A percentile compares a stretch with the other conserved stretches of the same genome.
These are phyloP conservation scores for Fagopyrum esculentum DNA, from an alignment of 148 eudicot genomes.

Conservation along the genomic window DNA sequence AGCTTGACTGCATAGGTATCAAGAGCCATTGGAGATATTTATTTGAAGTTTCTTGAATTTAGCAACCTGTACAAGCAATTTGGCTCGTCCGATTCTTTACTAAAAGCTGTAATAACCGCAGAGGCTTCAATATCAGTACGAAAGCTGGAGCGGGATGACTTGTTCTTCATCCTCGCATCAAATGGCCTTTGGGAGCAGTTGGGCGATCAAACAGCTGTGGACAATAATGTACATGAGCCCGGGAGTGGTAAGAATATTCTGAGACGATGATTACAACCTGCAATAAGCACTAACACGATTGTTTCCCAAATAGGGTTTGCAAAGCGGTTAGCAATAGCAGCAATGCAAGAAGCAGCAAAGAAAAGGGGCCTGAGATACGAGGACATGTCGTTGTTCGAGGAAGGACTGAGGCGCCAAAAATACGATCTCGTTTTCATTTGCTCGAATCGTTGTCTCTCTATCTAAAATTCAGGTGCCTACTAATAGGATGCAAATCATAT, in stretches of 20 bases:
- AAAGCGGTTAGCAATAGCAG: slow-evolving; percentile 23
- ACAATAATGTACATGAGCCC: slow-evolving; percentile 40
- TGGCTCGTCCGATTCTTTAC: slow-evolving; percentile 37
- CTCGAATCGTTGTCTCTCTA: no score
- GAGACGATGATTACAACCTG: background rate
- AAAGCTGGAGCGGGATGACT: slow-evolving; percentile 36
- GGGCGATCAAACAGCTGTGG: slow-evolving; percentile 52
- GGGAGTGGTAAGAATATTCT: slow-evolving; percentile 30
- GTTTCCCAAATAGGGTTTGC: slow-evolving; percentile 24
- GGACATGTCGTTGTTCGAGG: slow-evolving; percentile 29
- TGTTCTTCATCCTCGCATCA: slow-evolving; percentile 58
- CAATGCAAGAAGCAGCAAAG: slow-evolving; percentile 24
- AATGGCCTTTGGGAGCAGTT: slow-evolving; percentile 78
- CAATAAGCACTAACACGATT: background rate
- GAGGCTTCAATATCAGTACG: slow-evolving; percentile 44
- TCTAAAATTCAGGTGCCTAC: no score
- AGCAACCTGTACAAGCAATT: slow-evolving; percentile 30
- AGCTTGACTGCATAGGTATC: slow-evolving; percentile 36
- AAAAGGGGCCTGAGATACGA: slow-evolving; percentile 31
- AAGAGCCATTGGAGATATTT: slow-evolving; percentile 66
- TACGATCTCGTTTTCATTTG: slow-evolving; percentile 14
- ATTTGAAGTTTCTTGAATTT: slow-evolving; percentile 51
- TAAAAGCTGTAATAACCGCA: slow-evolving; percentile 42
- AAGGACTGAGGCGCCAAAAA: slow-evolving; percentile 25
- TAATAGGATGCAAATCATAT: no score